Evolutionary conservation across 2,329 filamentous ascomycete genomes (phyloP), one percentile per base, ranked within the genome.

Genomic region (Alternaria rosae): DNA sequence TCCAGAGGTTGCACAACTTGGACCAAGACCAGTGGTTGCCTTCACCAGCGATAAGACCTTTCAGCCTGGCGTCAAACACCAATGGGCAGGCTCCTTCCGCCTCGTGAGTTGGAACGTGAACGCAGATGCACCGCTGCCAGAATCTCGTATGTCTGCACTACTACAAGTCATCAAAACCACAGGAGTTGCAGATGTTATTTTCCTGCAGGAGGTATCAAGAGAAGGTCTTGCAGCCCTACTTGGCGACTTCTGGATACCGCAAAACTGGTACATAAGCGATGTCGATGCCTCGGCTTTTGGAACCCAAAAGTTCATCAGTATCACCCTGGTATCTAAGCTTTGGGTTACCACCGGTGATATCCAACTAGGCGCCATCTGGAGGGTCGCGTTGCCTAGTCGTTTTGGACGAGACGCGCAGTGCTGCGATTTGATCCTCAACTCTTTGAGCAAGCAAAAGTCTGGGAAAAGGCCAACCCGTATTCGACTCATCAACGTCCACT

Each of bases 21-120:
- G 21, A 57, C 9, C 35, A 38, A 45, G n/a, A 23, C 8, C 38
- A 8, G 4, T 60, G 53, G 58, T 25, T 45, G 4, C 45, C 52
- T 30, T 41, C 7, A 3, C n/a, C 20, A 52, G 44, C 15, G 20
- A 28, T 11, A 15, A 38, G 44, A 17, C 3, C 21, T 28, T 26
- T 30, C 44, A 6, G 11, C 12, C 21, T 51, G 26, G 38, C 21
- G 35, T 35, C 23, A 52, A 30, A 6, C 47, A 57, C 15, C 30
- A 42, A 42, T 61, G 54, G 58, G 15, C n/a, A 10, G 58, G 54
- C 30, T 52, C 47, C 32, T 32, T 61, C n/a, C 53, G 58, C 5
- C 47, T 61, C 15, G 58, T 61, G 6, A 61, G 21, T 4, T 57
- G 58, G 54, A 61, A 61, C 12, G 45, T 52, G 5, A 61, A 53